Percentiles rank a stretch among this genome's conserved stretches.
phyloP scores from a whole-genome alignment of 2,329 filamentous ascomycete genomes.

The Colletotrichum sidae region DNA sequence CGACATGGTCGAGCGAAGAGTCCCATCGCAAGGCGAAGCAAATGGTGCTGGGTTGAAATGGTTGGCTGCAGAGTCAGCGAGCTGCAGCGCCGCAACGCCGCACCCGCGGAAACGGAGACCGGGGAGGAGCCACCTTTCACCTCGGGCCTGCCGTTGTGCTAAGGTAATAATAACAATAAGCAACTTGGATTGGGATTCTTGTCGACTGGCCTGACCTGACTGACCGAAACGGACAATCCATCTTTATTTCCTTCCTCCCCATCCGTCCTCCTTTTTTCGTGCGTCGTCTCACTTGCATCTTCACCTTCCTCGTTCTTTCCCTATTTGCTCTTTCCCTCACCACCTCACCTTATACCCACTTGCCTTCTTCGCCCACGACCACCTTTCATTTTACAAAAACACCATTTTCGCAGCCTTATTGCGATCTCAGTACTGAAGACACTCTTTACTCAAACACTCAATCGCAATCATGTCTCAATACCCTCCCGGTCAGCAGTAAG shows the following conservation, averaged over 20 bases:
- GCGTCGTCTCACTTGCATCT: slow-evolving; percentile 4
- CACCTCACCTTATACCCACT: slow-evolving; percentile 18
- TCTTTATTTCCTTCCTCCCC: slow-evolving; percentile 20
- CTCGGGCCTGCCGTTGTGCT: slow-evolving; percentile 14
- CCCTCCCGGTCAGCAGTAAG: slow-evolving; percentile 35
- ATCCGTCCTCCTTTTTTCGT: slow-evolving; percentile 13
- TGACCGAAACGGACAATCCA: slow-evolving; percentile 16
- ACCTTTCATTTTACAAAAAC: slow-evolving; percentile 10
- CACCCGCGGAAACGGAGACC: slow-evolving; percentile 4
- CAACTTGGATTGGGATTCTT: not conserved
- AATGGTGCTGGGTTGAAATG: not conserved
- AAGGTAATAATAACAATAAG: slow-evolving; percentile 13
- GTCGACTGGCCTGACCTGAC: not conserved
- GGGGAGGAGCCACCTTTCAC: slow-evolving; percentile 16
- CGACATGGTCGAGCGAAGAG: too few species aligned
- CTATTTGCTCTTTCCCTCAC: slow-evolving; percentile 2
- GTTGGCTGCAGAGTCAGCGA: slow-evolving; percentile 6
- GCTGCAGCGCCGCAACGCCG: slow-evolving; percentile 6
- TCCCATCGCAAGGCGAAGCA: not conserved
- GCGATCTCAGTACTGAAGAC: slow-evolving; percentile 6
- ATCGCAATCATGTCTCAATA: slow-evolving; percentile 51
- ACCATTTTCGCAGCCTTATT: slow-evolving; percentile 9
- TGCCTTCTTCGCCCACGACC: slow-evolving; percentile 16
- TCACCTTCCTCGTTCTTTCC: slow-evolving; percentile 22
- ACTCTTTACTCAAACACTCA: slow-evolving; percentile 17